Evolutionary conservation across 2,329 filamentous ascomycete genomes (phyloP).

Genomic region (Epichloe gansuensis): DNA sequence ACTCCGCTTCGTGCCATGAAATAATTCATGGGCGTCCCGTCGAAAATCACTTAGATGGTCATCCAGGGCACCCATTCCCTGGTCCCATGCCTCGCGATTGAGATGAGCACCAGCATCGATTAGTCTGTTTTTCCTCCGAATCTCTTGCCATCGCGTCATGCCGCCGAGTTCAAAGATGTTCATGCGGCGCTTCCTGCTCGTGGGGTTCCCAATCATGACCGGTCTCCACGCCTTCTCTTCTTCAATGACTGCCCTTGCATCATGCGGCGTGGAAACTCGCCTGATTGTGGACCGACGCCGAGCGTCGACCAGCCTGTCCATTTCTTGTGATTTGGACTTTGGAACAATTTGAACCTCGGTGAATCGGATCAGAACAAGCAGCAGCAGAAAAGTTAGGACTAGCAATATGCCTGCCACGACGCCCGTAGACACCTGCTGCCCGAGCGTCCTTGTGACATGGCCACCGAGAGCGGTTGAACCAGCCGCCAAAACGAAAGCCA

Average conservation of each 20-base stretch:
- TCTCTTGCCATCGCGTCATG: constrained; percentile 62
- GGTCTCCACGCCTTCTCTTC: constrained; percentile 54
- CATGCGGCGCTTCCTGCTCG: constrained; percentile 55
- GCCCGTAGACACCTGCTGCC: constrained; percentile 55
- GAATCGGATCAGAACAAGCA: constrained; percentile 51
- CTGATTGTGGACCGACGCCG: constrained; percentile 36
- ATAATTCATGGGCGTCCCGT: constrained; percentile 20
- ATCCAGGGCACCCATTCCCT: constrained; percentile 25
- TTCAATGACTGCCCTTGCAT: constrained; percentile 28
- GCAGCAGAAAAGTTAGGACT: constrained; percentile 49
- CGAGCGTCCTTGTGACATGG: constrained; percentile 50
- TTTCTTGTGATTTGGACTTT: constrained; percentile 40
- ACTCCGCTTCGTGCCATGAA: constrained; percentile 14
- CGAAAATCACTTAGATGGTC: constrained; percentile 25
- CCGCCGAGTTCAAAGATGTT: constrained; percentile 58
- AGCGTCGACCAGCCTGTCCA: constrained; percentile 38
- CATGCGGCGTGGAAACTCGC: constrained; percentile 28
- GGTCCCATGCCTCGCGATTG: constrained; percentile 23
- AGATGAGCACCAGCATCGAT: constrained; percentile 33
- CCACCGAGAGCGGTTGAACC: constrained; percentile 57
- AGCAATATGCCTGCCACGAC: constrained; percentile 57
- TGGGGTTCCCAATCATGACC: constrained; percentile 59
- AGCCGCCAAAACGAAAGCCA: constrained; percentile 59
- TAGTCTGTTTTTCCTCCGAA: constrained; percentile 47
- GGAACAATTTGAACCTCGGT: constrained; percentile 58